phyloP scores from a whole-genome alignment of 163 green algal species.

The Trebouxiophyceae sp. region DNA sequence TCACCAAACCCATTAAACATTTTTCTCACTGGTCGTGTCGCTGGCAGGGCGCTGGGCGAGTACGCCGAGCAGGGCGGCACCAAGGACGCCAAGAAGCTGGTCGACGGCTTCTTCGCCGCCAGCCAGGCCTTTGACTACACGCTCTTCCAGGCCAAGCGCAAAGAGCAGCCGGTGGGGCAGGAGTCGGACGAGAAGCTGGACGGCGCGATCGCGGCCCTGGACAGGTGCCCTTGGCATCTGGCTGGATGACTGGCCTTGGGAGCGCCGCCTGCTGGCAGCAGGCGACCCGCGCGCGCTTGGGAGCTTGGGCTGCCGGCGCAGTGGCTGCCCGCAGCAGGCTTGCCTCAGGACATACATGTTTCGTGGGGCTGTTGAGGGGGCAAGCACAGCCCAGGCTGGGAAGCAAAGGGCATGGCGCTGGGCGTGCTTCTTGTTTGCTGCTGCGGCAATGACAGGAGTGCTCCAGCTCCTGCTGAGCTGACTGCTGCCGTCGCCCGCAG shows the following conservation, averaged over 20 bases:
- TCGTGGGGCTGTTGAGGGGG: too few relatives aligned
- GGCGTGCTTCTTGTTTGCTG: too few relatives aligned
- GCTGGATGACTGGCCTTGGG: neutral
- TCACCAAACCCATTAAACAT: neutral
- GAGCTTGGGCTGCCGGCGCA: too few relatives aligned
- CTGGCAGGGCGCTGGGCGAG: constrained; percentile 12
- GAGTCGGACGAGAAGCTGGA: neutral
- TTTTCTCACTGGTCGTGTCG: neutral
- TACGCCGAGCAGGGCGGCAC: constrained; percentile 11
- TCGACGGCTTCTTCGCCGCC: constrained; percentile 21
- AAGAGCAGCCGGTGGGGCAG: neutral
- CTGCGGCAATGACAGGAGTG: neutral
- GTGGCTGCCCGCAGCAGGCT: too few relatives aligned
- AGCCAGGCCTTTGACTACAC: constrained; percentile 24
- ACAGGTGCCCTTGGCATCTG: neutral
- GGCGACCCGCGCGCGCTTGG: too few relatives aligned
- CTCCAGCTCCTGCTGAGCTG: too few relatives aligned
- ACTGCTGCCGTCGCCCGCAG: neutral
- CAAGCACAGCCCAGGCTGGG: too few relatives aligned
- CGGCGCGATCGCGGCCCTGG: neutral
- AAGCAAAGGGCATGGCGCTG: too few relatives aligned
- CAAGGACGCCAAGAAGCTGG: constrained; percentile 7
- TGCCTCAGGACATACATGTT: too few relatives aligned
- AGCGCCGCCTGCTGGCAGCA: too few relatives aligned
- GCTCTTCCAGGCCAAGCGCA: constrained; percentile 16